Evolutionary conservation across 495 filamentous ascomycete genomes (phyloP), one percentile per base, ranked within the genome.

Genomic region (Aspergillus biplanus): DNA sequence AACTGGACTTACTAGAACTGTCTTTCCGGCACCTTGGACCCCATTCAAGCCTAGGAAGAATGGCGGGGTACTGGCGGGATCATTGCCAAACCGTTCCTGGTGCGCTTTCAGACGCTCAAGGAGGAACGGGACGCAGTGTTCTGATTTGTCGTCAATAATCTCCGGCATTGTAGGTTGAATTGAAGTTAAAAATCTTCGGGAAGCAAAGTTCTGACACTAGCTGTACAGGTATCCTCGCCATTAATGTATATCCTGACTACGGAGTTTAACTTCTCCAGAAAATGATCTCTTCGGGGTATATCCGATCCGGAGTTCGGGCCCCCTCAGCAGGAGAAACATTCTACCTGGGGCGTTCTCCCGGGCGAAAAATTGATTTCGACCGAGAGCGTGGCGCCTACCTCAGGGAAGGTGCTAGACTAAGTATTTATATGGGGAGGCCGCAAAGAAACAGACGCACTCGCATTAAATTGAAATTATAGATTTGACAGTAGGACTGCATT

Each of bases 1-100:
- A 44, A 6, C 39, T n/a, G 4, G 6, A 39, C 77, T 69, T 73
- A 88, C 93, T 67, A 97, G 81, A 4, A 93, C 93, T 1, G 93
- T 94, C 77, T 98, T 98, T 46, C 94, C 94, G 50, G 89, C 90
- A 52, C 93, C 93, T 73, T 96, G 93, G 15, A 96, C 79, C 47
- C 82, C 86, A 66, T 88, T 88, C 54, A 89, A 66, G 15, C 86
- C 86, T 18, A 89, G 71, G 71, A 88, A 85, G 70, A 88, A 83
- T 34, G 85, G 84, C 52, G 83, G 80, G 61, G 80, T 72, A 58
- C 79, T 73, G 53, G 70, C 67, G 56, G 67, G 61, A 52, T 74
- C 56, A 65, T 71, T 55, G 32, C 73, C 67, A 63, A 75, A 68
- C 53, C 71, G 71, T 50, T 67, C 68, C 44, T 69, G 71, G 73